These are phyloP conservation scores for Quercus dentata DNA, from an alignment of 306 rosid species.

Conservation along the genomic window DNA sequence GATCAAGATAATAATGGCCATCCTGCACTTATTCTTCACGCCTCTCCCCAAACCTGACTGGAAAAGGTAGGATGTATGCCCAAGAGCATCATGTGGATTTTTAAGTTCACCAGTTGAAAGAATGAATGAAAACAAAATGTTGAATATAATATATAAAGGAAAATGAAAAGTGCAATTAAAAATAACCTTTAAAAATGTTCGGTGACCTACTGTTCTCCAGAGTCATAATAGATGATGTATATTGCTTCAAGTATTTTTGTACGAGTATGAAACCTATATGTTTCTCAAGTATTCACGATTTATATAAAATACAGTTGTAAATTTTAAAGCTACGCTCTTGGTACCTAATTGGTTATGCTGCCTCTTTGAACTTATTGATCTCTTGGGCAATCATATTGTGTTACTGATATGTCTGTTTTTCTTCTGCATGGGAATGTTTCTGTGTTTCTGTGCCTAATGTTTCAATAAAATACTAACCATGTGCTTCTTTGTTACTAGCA, in stretches of 20 bases:
- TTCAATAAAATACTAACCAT: constrained; percentile 15
- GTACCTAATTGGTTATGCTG: background rate
- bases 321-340: background rate
- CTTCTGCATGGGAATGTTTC: background rate
- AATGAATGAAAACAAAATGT: background rate
- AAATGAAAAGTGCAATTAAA: background rate
- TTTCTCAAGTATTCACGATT: no score
- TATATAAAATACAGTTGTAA: background rate
- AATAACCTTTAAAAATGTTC: background rate
- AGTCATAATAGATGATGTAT: background rate
- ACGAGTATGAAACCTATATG: no score
- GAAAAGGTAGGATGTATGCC: no score
- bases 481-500: constrained; percentile 34
- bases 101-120: background rate
- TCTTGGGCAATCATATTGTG: background rate
- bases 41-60: background rate
- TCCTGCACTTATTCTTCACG: background rate
- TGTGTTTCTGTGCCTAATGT: background rate
- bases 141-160: no score
- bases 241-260: no score
- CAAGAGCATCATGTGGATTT: background rate
- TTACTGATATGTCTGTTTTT: background rate
- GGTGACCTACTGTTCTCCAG: background rate
- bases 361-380: background rate
- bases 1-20: background rate